Conservation (phyloP, 2,329 filamentous ascomycete species). For the Cadophora sp. region DNA sequence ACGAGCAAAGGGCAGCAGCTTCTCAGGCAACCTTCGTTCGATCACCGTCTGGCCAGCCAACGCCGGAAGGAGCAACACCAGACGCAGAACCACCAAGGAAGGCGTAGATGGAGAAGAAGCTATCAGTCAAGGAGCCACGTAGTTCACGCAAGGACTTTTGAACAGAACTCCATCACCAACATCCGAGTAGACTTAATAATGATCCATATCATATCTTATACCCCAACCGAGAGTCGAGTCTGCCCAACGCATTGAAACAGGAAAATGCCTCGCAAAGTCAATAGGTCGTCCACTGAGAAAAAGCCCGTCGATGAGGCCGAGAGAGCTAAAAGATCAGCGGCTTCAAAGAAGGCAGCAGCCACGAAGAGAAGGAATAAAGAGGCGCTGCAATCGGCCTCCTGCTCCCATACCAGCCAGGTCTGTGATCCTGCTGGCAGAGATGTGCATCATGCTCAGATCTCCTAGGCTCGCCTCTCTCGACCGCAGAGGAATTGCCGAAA, state of each 20-base stretch:
- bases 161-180: no score
- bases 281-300: background rate
- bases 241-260: background rate
- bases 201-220: background rate
- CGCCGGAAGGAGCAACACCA: background rate
- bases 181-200: background rate
- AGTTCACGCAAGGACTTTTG: background rate
- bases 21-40: background rate
- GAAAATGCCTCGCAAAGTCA: background rate
- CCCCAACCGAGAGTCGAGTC: background rate
- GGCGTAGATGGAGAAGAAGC: background rate
- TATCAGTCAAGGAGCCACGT: background rate
- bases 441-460: no score
- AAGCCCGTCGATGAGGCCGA: background rate
- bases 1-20: background rate
- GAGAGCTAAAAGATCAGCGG: background rate
- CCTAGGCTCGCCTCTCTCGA: no score
- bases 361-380: background rate
- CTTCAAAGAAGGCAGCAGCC: background rate
- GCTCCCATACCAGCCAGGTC: no score
- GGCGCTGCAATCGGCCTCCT: no score
- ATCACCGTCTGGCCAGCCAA: background rate
- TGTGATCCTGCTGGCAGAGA: no score
- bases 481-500: no score
- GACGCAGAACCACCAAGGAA: background rate